Conservation (phyloP, 345 rosid genomes). For the Camelina laxa region DNA sequence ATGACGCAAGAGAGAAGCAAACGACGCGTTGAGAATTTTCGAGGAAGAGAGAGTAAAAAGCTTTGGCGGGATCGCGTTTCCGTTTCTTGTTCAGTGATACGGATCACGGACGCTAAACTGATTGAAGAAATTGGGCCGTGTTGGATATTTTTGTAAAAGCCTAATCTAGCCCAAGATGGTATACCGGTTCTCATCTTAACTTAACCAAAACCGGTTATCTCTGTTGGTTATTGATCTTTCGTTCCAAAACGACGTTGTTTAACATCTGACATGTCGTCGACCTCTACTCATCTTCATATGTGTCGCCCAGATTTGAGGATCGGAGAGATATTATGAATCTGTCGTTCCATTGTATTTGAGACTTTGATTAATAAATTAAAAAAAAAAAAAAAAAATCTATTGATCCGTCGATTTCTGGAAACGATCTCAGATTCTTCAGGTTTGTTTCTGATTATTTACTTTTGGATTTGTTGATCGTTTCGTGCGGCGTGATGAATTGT, state of each 20-base stretch:
- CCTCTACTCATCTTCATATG: slow-evolving; percentile 20
- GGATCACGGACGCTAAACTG: not conserved
- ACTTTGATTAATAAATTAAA: slow-evolving; percentile 1
- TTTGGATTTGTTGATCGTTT: not conserved
- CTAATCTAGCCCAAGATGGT: not conserved
- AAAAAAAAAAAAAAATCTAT: not conserved
- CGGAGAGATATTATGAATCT: slow-evolving; percentile 41
- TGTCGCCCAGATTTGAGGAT: slow-evolving; percentile 44
- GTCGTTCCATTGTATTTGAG: slow-evolving; percentile 29
- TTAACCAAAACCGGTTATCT: slow-evolving; percentile 12
- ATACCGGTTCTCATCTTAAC: slow-evolving; percentile 12
- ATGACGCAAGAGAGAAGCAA: slow-evolving; percentile 18
- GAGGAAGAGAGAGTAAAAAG: slow-evolving; percentile 17
- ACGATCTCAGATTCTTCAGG: slow-evolving; percentile 32
- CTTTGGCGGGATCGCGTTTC: slow-evolving; percentile 48
- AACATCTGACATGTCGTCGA: slow-evolving; percentile 26
- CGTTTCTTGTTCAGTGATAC: not conserved
- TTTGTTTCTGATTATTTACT: slow-evolving; percentile 6
- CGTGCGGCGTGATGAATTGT: not conserved
- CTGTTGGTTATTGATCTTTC: not conserved
- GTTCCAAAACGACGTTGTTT: slow-evolving; percentile 33
- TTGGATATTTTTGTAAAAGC: not conserved
- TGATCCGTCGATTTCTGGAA: slow-evolving; percentile 29
- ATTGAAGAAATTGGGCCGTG: slow-evolving; percentile 20
- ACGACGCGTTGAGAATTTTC: slow-evolving; percentile 11